Evolutionary conservation across 2,329 filamentous ascomycete species (phyloP).

Genomic region (Sporothrix pallida): DNA sequence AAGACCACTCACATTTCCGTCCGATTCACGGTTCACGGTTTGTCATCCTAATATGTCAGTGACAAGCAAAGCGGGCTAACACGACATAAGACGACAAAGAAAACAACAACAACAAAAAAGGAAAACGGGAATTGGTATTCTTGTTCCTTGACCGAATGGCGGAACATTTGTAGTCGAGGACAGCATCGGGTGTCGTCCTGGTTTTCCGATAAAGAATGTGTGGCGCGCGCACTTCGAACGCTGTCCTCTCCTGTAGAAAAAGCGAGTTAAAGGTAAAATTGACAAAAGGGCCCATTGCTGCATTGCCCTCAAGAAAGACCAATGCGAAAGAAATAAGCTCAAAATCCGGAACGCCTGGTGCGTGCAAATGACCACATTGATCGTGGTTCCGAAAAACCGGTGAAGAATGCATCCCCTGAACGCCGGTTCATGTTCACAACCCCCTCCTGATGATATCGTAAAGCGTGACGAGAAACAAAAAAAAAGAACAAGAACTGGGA

Average conservation of each 20-base stretch:
- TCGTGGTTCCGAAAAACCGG: conserved; percentile 9
- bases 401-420: conserved; percentile 8
- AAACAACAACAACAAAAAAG: conserved; percentile 6
- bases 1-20: neutral
- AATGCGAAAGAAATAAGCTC: neutral
- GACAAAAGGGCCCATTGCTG: neutral
- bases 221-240: conserved; percentile 1
- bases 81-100: neutral
- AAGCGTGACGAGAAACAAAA: neutral
- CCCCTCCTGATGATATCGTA: neutral
- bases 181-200: conserved; percentile 10
- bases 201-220: neutral
- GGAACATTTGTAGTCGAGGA: conserved; percentile 6
- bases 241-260: conserved; percentile 16
- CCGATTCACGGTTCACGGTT: conserved; percentile 3
- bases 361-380: conserved; percentile 11
- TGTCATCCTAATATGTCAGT: conserved; percentile 24
- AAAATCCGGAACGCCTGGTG: conserved; percentile 11
- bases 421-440: neutral
- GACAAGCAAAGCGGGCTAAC: neutral
- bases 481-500: neutral
- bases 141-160: conserved; percentile 17
- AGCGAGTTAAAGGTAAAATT: conserved; percentile 15
- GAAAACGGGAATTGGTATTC: neutral
- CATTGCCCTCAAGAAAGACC: neutral